These are phyloP conservation scores for Oryza nivara DNA, from an alignment of 176 grass and related monocot species.

Conservation along the genomic window DNA sequence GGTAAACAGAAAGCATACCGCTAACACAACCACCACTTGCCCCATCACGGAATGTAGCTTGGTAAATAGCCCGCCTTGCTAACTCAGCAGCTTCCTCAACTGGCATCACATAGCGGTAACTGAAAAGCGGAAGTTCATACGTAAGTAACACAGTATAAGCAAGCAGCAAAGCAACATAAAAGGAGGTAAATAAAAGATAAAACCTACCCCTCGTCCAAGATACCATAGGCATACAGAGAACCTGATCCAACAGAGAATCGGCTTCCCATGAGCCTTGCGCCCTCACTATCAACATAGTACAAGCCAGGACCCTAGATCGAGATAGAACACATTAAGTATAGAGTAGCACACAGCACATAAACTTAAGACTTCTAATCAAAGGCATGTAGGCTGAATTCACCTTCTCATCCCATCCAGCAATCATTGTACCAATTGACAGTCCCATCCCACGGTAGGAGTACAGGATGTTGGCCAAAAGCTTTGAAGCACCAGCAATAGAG, in stretches of 20 bases:
- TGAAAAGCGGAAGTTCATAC: conserved; percentile 41
- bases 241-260: conserved; percentile 96
- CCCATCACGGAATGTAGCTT: conserved; percentile 87
- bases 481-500: conserved; percentile 82
- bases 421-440: conserved; percentile 93
- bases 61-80: conserved; percentile 85
- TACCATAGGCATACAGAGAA: conserved; percentile 90
- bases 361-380: neutral
- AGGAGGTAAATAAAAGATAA: neutral
- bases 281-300: conserved; percentile 98
- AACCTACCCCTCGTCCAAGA: conserved; percentile 80
- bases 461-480: conserved; percentile 85
- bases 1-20: conserved; percentile 54
- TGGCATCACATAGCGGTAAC: conserved; percentile 81
- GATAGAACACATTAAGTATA: conserved; percentile 13
- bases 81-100: conserved; percentile 79
- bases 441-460: conserved; percentile 92
- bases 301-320: conserved; percentile 82
- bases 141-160: conserved; percentile 3
- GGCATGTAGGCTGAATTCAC: conserved; percentile 35
- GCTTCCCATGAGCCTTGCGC: conserved; percentile 79
- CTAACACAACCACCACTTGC: conserved; percentile 91
- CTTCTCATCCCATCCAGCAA: conserved; percentile 97
- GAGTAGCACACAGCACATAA: neutral
- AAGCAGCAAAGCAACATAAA: neutral